These are phyloP conservation scores for Clarkia xantiana DNA, from an alignment of 345 rosid genomes.

Conservation along the genomic window DNA sequence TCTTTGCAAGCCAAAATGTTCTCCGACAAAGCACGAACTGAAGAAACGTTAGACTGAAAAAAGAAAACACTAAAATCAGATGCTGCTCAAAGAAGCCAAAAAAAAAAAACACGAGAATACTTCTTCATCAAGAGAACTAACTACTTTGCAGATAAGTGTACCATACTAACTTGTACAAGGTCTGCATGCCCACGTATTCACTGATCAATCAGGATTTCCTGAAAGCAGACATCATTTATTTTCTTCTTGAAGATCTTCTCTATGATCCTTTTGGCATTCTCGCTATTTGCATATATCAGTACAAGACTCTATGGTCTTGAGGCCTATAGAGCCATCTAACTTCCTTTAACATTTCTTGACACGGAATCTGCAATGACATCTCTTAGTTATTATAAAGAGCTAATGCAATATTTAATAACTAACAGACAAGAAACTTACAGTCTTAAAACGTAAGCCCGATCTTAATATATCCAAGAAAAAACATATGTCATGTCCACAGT, in stretches of 20 bases:
- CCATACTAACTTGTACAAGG: slow-evolving; percentile 38
- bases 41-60: slow-evolving; percentile 50
- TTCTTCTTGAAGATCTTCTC: slow-evolving; percentile 64
- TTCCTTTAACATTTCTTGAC: slow-evolving; percentile 71
- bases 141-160: slow-evolving; percentile 4
- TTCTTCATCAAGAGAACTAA: background rate
- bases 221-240: slow-evolving; percentile 51
- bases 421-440: slow-evolving; percentile 24
- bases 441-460: slow-evolving; percentile 70
- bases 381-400: background rate
- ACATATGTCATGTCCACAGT: slow-evolving; percentile 34
- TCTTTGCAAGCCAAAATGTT: slow-evolving; percentile 65
- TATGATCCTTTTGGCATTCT: slow-evolving; percentile 35
- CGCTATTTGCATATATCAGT: slow-evolving; percentile 50
- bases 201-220: slow-evolving; percentile 48
- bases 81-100: background rate
- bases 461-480: slow-evolving; percentile 58
- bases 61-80: slow-evolving; percentile 7
- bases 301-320: slow-evolving; percentile 57
- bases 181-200: slow-evolving; percentile 57
- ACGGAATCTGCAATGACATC: slow-evolving; percentile 33
- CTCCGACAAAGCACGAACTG: slow-evolving; percentile 60
- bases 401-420: slow-evolving; percentile 3
- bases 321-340: slow-evolving; percentile 48
- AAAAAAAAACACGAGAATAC: background rate